A percentile compares a stretch with the other conserved stretches of the same genome.
These are phyloP conservation scores for Penicillium occitanis DNA, from an alignment of 2,329 filamentous ascomycete genomes.

Conservation along the genomic window DNA sequence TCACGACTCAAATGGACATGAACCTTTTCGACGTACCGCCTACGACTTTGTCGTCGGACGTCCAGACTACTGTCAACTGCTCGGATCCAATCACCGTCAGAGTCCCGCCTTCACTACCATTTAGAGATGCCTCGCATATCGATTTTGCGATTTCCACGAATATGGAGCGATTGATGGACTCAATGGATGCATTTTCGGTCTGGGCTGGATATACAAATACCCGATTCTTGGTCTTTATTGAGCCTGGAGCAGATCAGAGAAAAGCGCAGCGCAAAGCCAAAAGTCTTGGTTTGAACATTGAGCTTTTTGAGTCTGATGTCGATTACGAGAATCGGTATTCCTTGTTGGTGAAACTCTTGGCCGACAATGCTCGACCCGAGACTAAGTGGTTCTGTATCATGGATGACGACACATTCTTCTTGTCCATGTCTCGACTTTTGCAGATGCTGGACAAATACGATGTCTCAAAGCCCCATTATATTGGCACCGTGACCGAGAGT, in stretches of 20 bases:
- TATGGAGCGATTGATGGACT: slow-evolving; percentile 51
- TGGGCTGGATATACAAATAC: slow-evolving; percentile 57
- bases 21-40: slow-evolving; percentile 20
- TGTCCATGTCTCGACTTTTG: slow-evolving; percentile 53
- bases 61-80: slow-evolving; percentile 30
- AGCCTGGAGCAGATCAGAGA: slow-evolving; percentile 38
- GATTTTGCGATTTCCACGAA: slow-evolving; percentile 60
- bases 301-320: slow-evolving; percentile 34
- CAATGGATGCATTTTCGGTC: slow-evolving; percentile 54
- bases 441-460: slow-evolving; percentile 52
- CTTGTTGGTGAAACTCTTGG: slow-evolving; percentile 54
- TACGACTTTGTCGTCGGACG: not conserved
- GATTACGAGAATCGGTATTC: slow-evolving; percentile 56
- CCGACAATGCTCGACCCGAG: slow-evolving; percentile 43
- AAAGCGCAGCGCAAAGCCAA: slow-evolving; percentile 38
- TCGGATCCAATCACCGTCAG: slow-evolving; percentile 48
- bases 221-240: slow-evolving; percentile 55
- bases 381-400: slow-evolving; percentile 59
- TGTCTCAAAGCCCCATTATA: slow-evolving; percentile 52
- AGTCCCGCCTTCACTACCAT: slow-evolving; percentile 47
- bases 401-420: slow-evolving; percentile 66
- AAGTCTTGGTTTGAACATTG: slow-evolving; percentile 45
- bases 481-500: slow-evolving; percentile 61
- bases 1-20: slow-evolving; percentile 12
- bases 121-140: slow-evolving; percentile 51